Evolutionary conservation across 345 rosid genomes (phyloP).

Genomic region (Laguncularia racemosa): DNA sequence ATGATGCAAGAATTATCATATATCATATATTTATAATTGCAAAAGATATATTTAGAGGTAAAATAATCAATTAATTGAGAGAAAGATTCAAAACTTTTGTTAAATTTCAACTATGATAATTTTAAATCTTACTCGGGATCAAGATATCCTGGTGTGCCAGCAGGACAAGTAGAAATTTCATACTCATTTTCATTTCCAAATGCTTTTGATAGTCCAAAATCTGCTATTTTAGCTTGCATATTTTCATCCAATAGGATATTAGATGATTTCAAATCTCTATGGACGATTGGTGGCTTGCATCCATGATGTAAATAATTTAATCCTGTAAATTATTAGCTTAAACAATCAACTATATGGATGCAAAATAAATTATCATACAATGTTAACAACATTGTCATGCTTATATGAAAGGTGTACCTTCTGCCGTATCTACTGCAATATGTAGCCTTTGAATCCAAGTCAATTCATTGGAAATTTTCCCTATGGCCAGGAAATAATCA

Average conservation of each 20-base stretch:
- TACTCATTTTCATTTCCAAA: slow-evolving; percentile 27
- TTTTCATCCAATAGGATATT: slow-evolving; percentile 39
- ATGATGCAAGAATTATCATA: not conserved
- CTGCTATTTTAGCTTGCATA: slow-evolving; percentile 41
- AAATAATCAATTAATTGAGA: too few relatives aligned
- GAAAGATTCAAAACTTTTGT: not conserved
- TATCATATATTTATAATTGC: too few relatives aligned
- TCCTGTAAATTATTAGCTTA: slow-evolving; percentile 15
- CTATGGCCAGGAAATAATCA: not conserved
- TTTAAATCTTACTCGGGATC: slow-evolving; percentile 35
- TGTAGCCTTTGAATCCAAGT: slow-evolving; percentile 22
- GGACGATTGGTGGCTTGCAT: slow-evolving; percentile 22
- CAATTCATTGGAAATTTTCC: not conserved
- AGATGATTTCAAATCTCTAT: slow-evolving; percentile 39
- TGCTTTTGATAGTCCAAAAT: slow-evolving; percentile 39
- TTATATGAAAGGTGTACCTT: slow-evolving; percentile 14
- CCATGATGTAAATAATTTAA: slow-evolving; percentile 24
- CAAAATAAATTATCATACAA: too few relatives aligned
- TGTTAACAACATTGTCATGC: too few relatives aligned
- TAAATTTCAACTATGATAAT: not conserved
- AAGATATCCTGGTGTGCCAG: slow-evolving; percentile 33
- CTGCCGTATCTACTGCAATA: slow-evolving; percentile 37
- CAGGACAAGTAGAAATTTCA: slow-evolving; percentile 26
- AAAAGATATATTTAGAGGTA: too few relatives aligned
- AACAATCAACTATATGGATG: too few relatives aligned